Percentiles rank a stretch among this genome's conserved stretches.
phyloP scores from a whole-genome alignment of 2,329 filamentous ascomycete genomes.

The Pleurostoma richardsiae region DNA sequence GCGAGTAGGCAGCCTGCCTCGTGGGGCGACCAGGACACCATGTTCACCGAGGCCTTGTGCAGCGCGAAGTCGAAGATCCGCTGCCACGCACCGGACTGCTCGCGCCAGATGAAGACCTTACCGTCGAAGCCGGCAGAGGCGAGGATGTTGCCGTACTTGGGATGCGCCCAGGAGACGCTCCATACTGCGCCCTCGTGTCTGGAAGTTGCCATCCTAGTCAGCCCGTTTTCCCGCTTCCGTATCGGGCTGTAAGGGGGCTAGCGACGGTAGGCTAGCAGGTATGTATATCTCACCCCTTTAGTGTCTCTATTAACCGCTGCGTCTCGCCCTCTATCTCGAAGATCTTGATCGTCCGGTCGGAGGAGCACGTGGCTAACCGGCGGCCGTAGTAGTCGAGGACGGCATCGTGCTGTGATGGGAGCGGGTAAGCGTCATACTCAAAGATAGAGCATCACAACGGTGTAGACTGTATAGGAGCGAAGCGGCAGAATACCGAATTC shows the following conservation, averaged over 20 bases:
- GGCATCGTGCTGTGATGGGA: constrained; percentile 72
- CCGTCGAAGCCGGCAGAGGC: constrained; percentile 95
- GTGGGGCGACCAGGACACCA: constrained; percentile 95
- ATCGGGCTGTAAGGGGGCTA: too few species aligned
- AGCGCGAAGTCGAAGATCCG: constrained; percentile 89
- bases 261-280: too few species aligned
- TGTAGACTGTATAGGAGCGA: background rate
- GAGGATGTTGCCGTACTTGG: constrained; percentile 97
- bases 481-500: background rate
- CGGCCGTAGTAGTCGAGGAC: constrained; percentile 98
- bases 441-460: background rate
- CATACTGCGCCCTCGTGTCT: constrained; percentile 97
- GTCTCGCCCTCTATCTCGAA: constrained; percentile 95
- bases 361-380: constrained; percentile 92
- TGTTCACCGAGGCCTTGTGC: constrained; percentile 95
- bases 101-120: constrained; percentile 98
- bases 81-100: constrained; percentile 72
- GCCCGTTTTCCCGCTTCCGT: background rate
- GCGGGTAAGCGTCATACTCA: constrained; percentile 7
- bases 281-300: constrained; percentile 71
- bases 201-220: constrained; percentile 4
- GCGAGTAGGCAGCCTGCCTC: constrained; percentile 92
- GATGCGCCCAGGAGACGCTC: constrained; percentile 97
- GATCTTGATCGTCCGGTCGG: constrained; percentile 98
- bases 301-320: constrained; percentile 83